Base-by-base conservation (phyloP, 129 eudicot genomes). In the Lactuca sativa region DNA sequence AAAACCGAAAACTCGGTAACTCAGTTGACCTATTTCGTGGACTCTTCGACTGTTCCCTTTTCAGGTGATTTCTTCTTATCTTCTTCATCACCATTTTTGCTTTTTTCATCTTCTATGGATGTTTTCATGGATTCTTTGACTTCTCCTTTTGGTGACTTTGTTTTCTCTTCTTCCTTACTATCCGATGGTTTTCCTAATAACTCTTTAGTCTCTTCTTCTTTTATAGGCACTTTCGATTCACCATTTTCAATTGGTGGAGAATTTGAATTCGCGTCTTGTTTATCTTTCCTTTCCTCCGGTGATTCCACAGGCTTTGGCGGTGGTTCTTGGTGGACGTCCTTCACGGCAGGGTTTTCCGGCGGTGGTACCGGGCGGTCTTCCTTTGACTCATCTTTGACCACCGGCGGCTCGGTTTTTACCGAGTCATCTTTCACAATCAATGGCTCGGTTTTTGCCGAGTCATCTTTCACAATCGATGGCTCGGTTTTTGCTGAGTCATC, bases 281-380 rank as follows among this genome's bases (percentile, higher is more conserved):
- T 61, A 21, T 14, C 70, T 53, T 52, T 59, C 15, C 56, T 56
- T 49, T 66, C 70, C 43, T 75, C 78, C 8, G 53, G 11, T 4
- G 67, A 21, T 13, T 43, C 43, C 1, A 8, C 56, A 21, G 18
- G 12, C 33, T 47, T 51, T 31, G 69, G 40, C 13, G 69, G 64
- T 56, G 69, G 64, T 56, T 41, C 58, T n/a, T 44, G 17, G 11
- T 32, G 54, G 47, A 16, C 34, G 9, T 66, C 17, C 56, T 72
- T 14, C 31, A 13, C 51, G 56, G 37, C n/a, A 13, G 65, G 47
- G 37, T 72, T 71, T 81, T 66, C 62, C 38, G 25, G 60, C 16
- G 37, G 67, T 47, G 74, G n/a, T 40, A 18, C 56, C 13, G 38
- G 16, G 41, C 1, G 36, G 55, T 67, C 82, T 54, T 74, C 72